phyloP scores from a whole-genome alignment of 176 grass and related monocot genomes.

The Cocos nucifera region DNA sequence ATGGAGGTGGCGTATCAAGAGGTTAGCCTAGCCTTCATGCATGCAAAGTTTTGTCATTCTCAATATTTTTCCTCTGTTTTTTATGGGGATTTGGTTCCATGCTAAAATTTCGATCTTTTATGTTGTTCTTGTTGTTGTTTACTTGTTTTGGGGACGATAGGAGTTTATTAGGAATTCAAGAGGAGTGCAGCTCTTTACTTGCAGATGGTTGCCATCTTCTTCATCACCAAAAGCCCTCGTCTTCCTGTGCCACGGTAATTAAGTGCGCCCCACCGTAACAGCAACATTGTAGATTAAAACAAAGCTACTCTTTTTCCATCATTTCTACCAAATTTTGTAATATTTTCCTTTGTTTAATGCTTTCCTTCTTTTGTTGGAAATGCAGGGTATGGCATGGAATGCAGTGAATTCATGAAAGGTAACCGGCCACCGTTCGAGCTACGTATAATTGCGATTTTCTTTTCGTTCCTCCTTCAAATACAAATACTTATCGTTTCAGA shows the following conservation, averaged over 20 bases:
- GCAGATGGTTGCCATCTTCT: conserved; percentile 63
- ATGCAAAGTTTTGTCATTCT: too few relatives aligned
- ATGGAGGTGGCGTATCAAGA: conserved; percentile 77
- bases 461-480: too few relatives aligned
- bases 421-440: neutral
- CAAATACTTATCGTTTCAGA: too few relatives aligned
- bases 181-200: conserved; percentile 76
- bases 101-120: neutral
- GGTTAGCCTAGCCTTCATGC: conserved; percentile 29
- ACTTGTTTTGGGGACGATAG: conserved; percentile 23
- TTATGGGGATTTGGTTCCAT: neutral
- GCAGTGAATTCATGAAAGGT: conserved; percentile 90
- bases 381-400: conserved; percentile 92
- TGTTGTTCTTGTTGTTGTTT: neutral
- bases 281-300: too few relatives aligned
- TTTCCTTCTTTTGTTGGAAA: conserved; percentile 1
- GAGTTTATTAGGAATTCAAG: conserved; percentile 66
- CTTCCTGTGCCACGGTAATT: conserved; percentile 88
- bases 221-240: conserved; percentile 69
- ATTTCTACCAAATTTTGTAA: neutral
- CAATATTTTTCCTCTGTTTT: neutral
- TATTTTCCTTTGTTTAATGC: neutral
- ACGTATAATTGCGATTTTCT: too few relatives aligned
- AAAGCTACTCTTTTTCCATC: neutral
- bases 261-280: too few relatives aligned